Conservation (phyloP, 2,329 filamentous ascomycete species). For the Thielaviopsis musarum region DNA sequence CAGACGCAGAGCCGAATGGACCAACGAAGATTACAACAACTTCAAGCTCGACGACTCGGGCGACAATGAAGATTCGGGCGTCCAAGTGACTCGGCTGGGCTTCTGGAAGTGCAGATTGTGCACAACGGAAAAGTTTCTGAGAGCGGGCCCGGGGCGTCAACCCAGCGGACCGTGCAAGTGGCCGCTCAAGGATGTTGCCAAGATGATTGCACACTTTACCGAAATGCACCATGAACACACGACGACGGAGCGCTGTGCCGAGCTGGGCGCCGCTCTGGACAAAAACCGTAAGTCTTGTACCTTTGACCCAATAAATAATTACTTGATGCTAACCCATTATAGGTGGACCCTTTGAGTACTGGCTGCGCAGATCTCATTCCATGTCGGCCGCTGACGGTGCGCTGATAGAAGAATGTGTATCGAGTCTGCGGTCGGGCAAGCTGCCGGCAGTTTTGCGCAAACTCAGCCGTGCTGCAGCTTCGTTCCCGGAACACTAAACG, state of each 20-base stretch:
- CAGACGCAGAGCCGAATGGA: constrained; percentile 7
- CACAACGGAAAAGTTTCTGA: constrained; percentile 25
- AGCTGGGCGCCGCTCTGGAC: constrained; percentile 26
- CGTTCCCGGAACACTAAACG: constrained; percentile 17
- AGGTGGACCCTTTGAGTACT: constrained; percentile 31
- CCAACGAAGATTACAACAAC: neutral
- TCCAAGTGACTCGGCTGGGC: constrained; percentile 24
- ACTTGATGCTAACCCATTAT: neutral
- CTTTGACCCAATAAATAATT: too few species aligned
- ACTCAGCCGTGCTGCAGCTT: constrained; percentile 20
- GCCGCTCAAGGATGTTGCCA: constrained; percentile 29
- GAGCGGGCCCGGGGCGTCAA: constrained; percentile 24
- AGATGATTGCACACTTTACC: constrained; percentile 30
- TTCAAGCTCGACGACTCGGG: constrained; percentile 12
- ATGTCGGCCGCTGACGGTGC: constrained; percentile 21
- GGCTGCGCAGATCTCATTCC: constrained; percentile 25
- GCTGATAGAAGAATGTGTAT: constrained; percentile 23
- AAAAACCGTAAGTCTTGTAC: constrained; percentile 25
- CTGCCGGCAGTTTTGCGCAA: constrained; percentile 22
- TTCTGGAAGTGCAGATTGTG: constrained; percentile 31
- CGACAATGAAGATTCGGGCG: constrained; percentile 10
- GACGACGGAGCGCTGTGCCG: constrained; percentile 24
- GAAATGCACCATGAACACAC: constrained; percentile 29
- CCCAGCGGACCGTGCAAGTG: constrained; percentile 29
- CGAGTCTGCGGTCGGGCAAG: constrained; percentile 20